These are phyloP conservation scores for Solanum paucissectum DNA, from an alignment of 257 asterid genomes.

Conservation along the genomic window DNA sequence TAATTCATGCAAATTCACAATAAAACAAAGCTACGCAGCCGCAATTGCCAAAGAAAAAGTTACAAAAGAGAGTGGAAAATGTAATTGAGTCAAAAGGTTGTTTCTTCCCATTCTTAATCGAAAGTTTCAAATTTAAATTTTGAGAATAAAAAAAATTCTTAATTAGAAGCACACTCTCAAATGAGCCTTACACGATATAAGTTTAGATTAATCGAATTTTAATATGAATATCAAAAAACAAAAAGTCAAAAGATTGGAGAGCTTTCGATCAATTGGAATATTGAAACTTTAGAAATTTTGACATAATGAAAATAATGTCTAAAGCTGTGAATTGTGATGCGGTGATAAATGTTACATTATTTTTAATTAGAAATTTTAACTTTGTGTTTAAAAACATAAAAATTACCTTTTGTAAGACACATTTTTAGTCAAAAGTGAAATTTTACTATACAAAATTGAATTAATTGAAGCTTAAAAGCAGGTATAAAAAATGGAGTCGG, in stretches of 20 bases:
- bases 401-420: neutral
- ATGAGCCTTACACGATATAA: no score
- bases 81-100: neutral
- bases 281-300: neutral
- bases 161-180: no score
- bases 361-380: neutral
- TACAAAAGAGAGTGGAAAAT: neutral
- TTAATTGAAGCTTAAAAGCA: no score
- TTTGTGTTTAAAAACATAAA: neutral
- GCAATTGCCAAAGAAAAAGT: neutral
- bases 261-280: neutral
- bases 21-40: neutral
- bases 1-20: neutral
- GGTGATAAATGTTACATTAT: neutral
- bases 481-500: rapidly evolving
- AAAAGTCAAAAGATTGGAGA: neutral
- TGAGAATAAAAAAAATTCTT: no score
- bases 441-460: neutral
- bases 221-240: no score
- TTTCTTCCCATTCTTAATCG: no score
- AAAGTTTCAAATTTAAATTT: no score
- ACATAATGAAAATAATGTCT: neutral
- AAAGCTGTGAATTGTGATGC: neutral
- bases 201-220: no score
- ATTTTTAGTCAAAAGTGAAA: neutral